phyloP scores from a whole-genome alignment of 2,329 filamentous ascomycete species.

The Hysterium pulicare region DNA sequence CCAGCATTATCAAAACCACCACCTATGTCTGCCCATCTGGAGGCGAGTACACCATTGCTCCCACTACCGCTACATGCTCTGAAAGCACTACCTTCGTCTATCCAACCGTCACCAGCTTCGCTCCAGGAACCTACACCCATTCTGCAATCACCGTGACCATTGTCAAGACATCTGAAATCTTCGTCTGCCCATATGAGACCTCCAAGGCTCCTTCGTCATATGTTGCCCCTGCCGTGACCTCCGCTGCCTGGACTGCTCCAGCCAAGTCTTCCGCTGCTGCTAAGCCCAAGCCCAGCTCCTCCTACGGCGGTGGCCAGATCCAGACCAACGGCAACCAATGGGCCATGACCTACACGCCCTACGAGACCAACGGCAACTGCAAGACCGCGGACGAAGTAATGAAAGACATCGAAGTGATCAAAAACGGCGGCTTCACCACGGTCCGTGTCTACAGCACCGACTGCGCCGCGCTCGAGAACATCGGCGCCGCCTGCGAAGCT shows the following conservation, averaged over 20 bases:
- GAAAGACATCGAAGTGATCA: slow-evolving; percentile 42
- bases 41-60: slow-evolving; percentile 73
- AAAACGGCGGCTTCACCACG: slow-evolving; percentile 56
- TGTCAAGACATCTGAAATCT: slow-evolving; percentile 64
- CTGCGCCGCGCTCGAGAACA: slow-evolving; percentile 74
- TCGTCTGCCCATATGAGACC: slow-evolving; percentile 63
- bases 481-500: slow-evolving; percentile 65
- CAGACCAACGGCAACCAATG: slow-evolving; percentile 45
- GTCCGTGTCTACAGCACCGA: slow-evolving; percentile 87
- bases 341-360: slow-evolving; percentile 51
- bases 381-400: slow-evolving; percentile 39
- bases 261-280: slow-evolving; percentile 17
- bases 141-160: slow-evolving; percentile 65
- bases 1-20: slow-evolving; percentile 66
- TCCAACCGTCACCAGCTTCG: slow-evolving; percentile 62
- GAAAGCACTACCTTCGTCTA: slow-evolving; percentile 48
- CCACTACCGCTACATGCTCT: slow-evolving; percentile 60
- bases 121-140: slow-evolving; percentile 70
- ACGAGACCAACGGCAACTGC: slow-evolving; percentile 42
- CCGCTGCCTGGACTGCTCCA: slow-evolving; percentile 15
- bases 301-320: slow-evolving; percentile 24
- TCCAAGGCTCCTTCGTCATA: slow-evolving; percentile 6
- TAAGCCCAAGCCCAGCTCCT: slow-evolving; percentile 17
- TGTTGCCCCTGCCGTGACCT: slow-evolving; percentile 4
- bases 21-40: slow-evolving; percentile 70